Evolutionary conservation across 106 monocot species (phyloP), one percentile per base, ranked within the genome.

Genomic region (Gastrodia elata): DNA sequence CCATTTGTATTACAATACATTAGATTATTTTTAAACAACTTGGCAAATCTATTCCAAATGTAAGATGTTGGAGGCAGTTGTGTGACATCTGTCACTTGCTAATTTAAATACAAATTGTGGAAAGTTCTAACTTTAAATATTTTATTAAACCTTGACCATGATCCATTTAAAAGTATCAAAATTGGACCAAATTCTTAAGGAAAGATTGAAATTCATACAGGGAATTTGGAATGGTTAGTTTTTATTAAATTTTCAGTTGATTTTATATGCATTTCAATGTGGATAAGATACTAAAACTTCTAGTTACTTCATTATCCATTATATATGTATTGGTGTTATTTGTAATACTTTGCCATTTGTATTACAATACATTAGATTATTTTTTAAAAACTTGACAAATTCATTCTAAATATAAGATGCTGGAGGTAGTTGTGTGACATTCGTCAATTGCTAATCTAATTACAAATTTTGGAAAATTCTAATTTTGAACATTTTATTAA

Each of bases 281-380:
- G 59, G 59, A 59, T 59, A 59, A 11, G 59, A 59, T n/a, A 59
- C 10, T 59, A 59, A 28, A 57, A 28, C 15, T 49, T 59, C 28
- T 59, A 59, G 1, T 5, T n/a, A 2, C 11, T 57, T 57, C 11
- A 27, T 25, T 28, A 59, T 27, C n/a, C 30, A 8, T 58, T 5
- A 58, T 58, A 8, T n/a, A n/a, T 59, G 8, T 10, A 59, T 59
- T 25, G 27, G 8, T 30, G 30, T 10, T 59, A 26, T 30, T 28
- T 59, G 8, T 59, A 28, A 30, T 59, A 11, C 28, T 59, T 27
- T 59, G 3, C 2, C 27, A 24, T 26, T 58, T 16, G 58, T 11
- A 59, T 59, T 59, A 10, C n/a, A 9, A 59, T 25, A 59, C 0
- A n/a, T 27, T 59, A 59, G 28, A 59, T 28, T 59, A 30, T 28